Base-by-base conservation (phyloP, 1,284 basidiomycete genomes). In the Leccinum laetum region DNA sequence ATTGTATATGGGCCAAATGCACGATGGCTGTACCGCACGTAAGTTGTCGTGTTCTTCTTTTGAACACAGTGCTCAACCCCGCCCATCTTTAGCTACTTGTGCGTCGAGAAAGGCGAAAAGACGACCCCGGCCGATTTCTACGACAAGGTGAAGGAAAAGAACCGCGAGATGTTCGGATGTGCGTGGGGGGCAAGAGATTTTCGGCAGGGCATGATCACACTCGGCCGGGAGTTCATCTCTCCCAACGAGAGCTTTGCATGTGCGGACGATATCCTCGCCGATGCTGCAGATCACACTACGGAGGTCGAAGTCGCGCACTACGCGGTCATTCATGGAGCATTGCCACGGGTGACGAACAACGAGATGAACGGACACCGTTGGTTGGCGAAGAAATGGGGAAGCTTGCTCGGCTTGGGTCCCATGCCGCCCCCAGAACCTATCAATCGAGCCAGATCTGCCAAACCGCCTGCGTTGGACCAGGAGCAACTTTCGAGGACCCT, bases 61-160 rank as follows among this genome's bases (percentile, higher is more conserved):
- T 35, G 35, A 35, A 35, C 4, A 35, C 35, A 35, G 35, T 35
- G 35, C 35, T 35, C 29, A 29, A 29, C 29, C 29, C 35, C 35
- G 35, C 35, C 35, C 35, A 35, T 35, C 35, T 24, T 53, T 16
- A 69, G 68, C 5, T 69, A 69, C 16, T 62, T 69, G 39, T 69
- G 68, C 2, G 35, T 62, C 0, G 21, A 18, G 0, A 16, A 61
- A 0, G 62, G 68, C 3, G 9, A 56, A 35, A 16, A 14, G 13
- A 67, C 37, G 4, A 53, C 49, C 0, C 10, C 53, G 0, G 49
- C 66, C 1, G 13, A 26, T 1, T 69, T 69, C 8, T 66, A 21
- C 13, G 11, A 13, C 4, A 29, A 21, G 6, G 24, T 67, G 5
- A 46, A n/a, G 5, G 44, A 21, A 41, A 10, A 55, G 29, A 67